phyloP scores from a whole-genome alignment of 179 eudicot species.

The Heliamphora pulchella region DNA sequence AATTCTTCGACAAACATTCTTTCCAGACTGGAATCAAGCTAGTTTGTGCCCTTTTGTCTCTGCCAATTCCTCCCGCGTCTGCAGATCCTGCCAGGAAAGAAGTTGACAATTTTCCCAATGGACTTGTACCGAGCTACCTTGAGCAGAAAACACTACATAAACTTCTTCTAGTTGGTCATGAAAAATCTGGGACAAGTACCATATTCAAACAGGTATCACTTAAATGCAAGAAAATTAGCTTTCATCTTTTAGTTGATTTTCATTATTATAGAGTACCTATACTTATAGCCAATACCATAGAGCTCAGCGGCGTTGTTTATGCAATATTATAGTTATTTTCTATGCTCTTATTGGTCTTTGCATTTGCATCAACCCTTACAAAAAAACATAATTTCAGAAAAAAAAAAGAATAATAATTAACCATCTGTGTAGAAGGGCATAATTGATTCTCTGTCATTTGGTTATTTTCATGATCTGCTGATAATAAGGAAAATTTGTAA shows the following conservation, averaged over 20 bases:
- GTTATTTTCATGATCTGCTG: neutral
- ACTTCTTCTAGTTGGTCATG: constrained; percentile 68
- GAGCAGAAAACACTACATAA: constrained; percentile 44
- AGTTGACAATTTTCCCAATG: constrained; percentile 20
- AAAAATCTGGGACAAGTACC: constrained; percentile 83
- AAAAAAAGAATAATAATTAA: neutral
- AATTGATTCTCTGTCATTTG: neutral
- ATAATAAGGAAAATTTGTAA: neutral
- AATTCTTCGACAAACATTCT: neutral
- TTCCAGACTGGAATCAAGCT: constrained; percentile 59
- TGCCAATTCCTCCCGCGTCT: constrained; percentile 69
- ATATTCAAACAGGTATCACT: constrained; percentile 72
- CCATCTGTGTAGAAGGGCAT: neutral
- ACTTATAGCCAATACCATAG: neutral
- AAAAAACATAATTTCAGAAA: neutral
- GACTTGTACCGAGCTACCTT: constrained; percentile 26
- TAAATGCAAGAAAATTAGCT: neutral
- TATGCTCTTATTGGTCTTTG: neutral
- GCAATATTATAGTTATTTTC: neutral
- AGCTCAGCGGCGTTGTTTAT: neutral
- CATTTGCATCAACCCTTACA: neutral
- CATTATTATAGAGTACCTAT: neutral
- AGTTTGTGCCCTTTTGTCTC: constrained; percentile 56
- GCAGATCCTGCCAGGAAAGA: constrained; percentile 29
- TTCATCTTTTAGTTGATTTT: constrained; percentile 4